Base-by-base conservation (phyloP, 2,329 filamentous ascomycete species). In the Cladosporium cucumerinum region DNA sequence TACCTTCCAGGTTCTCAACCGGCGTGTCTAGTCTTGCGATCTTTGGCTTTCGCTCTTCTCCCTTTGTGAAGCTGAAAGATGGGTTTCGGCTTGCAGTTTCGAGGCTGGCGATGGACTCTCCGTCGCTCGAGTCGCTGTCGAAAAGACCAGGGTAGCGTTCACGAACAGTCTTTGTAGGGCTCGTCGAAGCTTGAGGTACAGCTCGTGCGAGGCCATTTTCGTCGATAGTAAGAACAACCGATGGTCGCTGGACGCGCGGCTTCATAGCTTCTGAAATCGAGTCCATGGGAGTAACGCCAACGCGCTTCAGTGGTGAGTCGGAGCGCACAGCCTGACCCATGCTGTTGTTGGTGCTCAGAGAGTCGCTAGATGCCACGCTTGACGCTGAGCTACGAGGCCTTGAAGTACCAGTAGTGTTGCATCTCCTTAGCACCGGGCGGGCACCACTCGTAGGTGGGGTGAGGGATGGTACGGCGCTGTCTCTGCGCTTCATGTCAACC, bases 191-290 rank as follows among this genome's bases (percentile, higher is more conserved):
- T 30, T 76, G 72, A n/a, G 80, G 81, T 68, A 82, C 79, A 6
- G 81, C 81, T 12, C 81, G 75, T 48, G 81, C 81, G 51, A 77
- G 75, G 16, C 81, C 81, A 59, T 74, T 79, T 66, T 82, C 80
- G 67, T 82, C 81, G 39, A 83, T 77, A 6, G 74, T 77, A 48
- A 78, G 66, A 43, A 83, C 74, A 23, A 83, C 76, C 8, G 80
- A 78, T 55, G 78, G 79, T 58, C 77, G 75, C 11, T 77, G 75
- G 8, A 55, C 51, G 26, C 71, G 69, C 11, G 73, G 65, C 61
- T 77, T 76, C 66, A 75, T 74, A 55, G 77, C 70, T 67, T 83
- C 81, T 3, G 80, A 80, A 16, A 83, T 83, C 8, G 80, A 76
- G 39, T 76, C 77, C 3, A 83, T 74, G 18, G 77, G 77, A 2